Evolutionary conservation across 192 early-diverging fungal species (phyloP).

Genomic region (Pilaira anomala): DNA sequence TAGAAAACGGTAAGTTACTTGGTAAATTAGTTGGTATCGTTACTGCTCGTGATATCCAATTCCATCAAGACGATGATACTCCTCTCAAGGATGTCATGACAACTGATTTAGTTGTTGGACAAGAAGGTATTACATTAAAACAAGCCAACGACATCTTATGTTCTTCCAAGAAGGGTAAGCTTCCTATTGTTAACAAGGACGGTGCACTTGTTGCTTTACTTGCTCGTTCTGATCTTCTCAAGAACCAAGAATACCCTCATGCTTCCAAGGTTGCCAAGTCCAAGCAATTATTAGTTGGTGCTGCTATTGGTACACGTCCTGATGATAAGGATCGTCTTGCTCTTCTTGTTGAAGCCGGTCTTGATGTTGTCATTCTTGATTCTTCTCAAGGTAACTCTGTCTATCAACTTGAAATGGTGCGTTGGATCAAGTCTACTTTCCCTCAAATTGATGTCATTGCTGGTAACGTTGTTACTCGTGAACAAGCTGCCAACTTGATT

Average conservation of each 20-base stretch:
- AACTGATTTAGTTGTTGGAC: slow-evolving; percentile 83
- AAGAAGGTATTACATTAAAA: slow-evolving; percentile 80
- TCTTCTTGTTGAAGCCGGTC: slow-evolving; percentile 87
- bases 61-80: slow-evolving; percentile 66
- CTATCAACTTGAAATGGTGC: slow-evolving; percentile 94
- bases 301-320: slow-evolving; percentile 87
- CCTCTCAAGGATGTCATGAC: slow-evolving; percentile 85
- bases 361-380: slow-evolving; percentile 94
- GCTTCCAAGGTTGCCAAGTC: slow-evolving; percentile 78
- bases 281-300: slow-evolving; percentile 92
- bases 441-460: slow-evolving; percentile 84
- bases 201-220: slow-evolving; percentile 86
- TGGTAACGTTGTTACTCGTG: slow-evolving; percentile 95
- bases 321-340: slow-evolving; percentile 83
- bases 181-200: slow-evolving; percentile 87
- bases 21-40: slow-evolving; percentile 94
- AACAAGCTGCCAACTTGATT: slow-evolving; percentile 89
- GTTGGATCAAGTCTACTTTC: slow-evolving; percentile 86
- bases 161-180: slow-evolving; percentile 92
- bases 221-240: slow-evolving; percentile 92
- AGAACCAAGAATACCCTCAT: slow-evolving; percentile 93
- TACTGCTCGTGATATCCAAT: slow-evolving; percentile 95
- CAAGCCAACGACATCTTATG: slow-evolving; percentile 90
- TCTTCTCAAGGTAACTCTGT: slow-evolving; percentile 92
- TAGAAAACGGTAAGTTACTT: slow-evolving; percentile 79